Conservation (phyloP, 148 eudicot species). For the Camellia japonica region DNA sequence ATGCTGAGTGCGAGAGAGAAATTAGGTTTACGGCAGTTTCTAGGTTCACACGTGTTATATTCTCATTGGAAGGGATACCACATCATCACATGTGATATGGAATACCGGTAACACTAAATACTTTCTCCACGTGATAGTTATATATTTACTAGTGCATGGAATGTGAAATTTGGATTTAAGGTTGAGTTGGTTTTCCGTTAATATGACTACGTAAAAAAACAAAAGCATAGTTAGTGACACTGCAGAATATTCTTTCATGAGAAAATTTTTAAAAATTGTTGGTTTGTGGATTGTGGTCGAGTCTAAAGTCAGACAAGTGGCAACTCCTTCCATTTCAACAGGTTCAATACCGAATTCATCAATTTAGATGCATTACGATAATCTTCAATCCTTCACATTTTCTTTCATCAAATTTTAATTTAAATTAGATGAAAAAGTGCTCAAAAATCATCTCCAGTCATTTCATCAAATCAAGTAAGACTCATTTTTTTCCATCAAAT, state of each 20-base stretch:
- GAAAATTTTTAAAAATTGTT: too few relatives aligned
- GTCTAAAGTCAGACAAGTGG: not conserved
- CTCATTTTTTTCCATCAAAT: too few relatives aligned
- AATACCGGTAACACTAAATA: not conserved
- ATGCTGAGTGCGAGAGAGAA: too few relatives aligned
- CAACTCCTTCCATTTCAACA: not conserved
- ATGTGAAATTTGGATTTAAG: not conserved
- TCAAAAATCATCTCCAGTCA: too few relatives aligned
- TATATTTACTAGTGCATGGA: not conserved
- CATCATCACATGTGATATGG: not conserved
- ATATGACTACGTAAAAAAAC: not conserved
- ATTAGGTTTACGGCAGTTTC: too few relatives aligned
- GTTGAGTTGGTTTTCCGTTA: not conserved
- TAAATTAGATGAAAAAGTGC: too few relatives aligned
- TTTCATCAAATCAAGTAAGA: too few relatives aligned
- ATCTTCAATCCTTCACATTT: too few relatives aligned
- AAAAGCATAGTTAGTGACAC: too few relatives aligned
- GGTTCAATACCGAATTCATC: not conserved
- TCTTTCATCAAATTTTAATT: too few relatives aligned
- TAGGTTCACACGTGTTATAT: too few relatives aligned
- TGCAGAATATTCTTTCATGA: not conserved
- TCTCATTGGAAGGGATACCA: too few relatives aligned
- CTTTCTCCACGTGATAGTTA: not conserved
- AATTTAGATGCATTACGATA: not conserved
- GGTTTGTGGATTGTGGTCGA: not conserved